Percentiles rank a stretch among this genome's conserved stretches.
Conservation (phyloP, 306 rosid genomes). For the Morella rubra region DNA sequence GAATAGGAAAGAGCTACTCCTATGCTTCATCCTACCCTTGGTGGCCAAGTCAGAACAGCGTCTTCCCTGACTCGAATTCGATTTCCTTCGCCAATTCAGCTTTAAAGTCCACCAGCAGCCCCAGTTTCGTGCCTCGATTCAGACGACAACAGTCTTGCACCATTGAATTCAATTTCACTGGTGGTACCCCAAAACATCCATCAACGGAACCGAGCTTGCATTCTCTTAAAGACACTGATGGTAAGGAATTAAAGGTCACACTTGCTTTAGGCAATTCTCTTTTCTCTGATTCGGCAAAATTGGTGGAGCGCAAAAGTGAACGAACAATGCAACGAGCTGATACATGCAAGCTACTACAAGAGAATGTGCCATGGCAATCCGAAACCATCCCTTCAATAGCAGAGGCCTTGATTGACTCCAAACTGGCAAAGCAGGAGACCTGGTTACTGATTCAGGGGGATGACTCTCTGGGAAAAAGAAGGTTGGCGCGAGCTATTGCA, state of each 20-base stretch:
- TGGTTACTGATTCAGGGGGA: constrained; percentile 81
- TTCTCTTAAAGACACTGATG: constrained; percentile 53
- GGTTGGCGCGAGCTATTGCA: constrained; percentile 68
- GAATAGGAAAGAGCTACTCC: constrained; percentile 47
- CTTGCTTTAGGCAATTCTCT: constrained; percentile 80
- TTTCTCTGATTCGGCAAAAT: constrained; percentile 47
- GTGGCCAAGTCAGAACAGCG: constrained; percentile 52
- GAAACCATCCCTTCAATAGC: constrained; percentile 70
- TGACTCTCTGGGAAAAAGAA: constrained; percentile 68
- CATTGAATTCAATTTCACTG: constrained; percentile 75
- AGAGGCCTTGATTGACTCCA: constrained; percentile 56
- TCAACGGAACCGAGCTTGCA: constrained; percentile 50
- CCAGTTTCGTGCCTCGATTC: constrained; percentile 54
- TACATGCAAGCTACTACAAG: constrained; percentile 66
- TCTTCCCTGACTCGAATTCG: constrained; percentile 56
- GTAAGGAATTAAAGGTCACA: constrained; percentile 63
- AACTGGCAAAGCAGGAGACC: constrained; percentile 43
- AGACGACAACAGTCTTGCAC: constrained; percentile 76
- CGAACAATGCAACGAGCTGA: constrained; percentile 47
- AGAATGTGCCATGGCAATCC: constrained; percentile 94
- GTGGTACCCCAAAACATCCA: constrained; percentile 40
- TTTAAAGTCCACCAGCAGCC: constrained; percentile 31
- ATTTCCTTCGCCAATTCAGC: constrained; percentile 57
- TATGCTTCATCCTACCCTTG: constrained; percentile 56
- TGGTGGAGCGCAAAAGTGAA: constrained; percentile 45